phyloP scores from a whole-genome alignment of 2,329 filamentous ascomycete genomes.

The Tothia fuscella region DNA sequence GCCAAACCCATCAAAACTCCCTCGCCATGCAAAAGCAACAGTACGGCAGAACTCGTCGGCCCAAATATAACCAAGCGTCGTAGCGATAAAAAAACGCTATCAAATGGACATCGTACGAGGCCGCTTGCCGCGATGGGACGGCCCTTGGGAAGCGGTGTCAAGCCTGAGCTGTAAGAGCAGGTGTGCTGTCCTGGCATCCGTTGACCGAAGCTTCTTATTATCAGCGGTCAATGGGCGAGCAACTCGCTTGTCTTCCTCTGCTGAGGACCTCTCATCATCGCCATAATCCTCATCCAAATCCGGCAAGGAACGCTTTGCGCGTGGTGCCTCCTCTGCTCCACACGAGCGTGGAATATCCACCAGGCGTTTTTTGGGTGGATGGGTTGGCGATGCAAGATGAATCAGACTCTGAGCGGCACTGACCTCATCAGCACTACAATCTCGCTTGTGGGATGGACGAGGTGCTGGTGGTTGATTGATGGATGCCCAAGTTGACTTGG shows the following conservation, averaged over 20 bases:
- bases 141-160: too few relatives aligned
- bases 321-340: too few relatives aligned
- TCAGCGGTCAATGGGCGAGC: too few relatives aligned
- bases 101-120: background rate
- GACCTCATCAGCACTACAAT: conserved; percentile 1
- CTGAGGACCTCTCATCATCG: background rate
- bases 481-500: conserved; percentile 1
- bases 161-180: too few relatives aligned
- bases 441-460: conserved; percentile 2
- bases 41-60: too few relatives aligned
- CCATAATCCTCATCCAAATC: conserved; percentile 4
- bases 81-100: background rate
- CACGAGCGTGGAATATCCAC: too few relatives aligned
- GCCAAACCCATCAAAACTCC: background rate
- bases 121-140: conserved; percentile 3
- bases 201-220: too few relatives aligned
- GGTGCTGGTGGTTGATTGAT: conserved; percentile 5
- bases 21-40: conserved; percentile 1
- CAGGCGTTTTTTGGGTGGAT: too few relatives aligned
- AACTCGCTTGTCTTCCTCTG: background rate
- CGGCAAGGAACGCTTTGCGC: conserved; percentile 4
- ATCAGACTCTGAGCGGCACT: conserved; percentile 1
- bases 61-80: too few relatives aligned
- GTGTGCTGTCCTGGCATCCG: too few relatives aligned
- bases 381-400: too few relatives aligned